Evolutionary conservation across 306 rosid species (phyloP).

Genomic region (Dryas drummondii): DNA sequence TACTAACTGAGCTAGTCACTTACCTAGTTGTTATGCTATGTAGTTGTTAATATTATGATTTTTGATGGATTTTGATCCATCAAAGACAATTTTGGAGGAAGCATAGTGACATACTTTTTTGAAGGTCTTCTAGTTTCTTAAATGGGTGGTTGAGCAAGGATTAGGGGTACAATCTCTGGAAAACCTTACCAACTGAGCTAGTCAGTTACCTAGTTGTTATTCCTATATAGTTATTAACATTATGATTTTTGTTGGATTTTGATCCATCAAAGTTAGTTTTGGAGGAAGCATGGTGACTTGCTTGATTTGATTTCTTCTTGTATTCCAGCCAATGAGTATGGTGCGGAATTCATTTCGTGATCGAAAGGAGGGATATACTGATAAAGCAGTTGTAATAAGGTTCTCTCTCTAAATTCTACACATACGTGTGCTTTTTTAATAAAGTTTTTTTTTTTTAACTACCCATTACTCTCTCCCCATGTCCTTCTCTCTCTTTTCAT

Average conservation of each 20-base stretch:
- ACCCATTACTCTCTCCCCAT: too few species aligned
- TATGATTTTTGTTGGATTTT: not conserved
- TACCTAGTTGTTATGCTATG: not conserved
- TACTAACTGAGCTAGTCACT: not conserved
- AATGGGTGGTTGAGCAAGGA: not conserved
- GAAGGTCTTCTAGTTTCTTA: not conserved
- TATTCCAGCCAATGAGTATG: conserved; percentile 75
- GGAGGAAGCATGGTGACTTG: not conserved
- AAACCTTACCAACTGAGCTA: not conserved
- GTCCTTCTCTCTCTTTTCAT: too few species aligned
- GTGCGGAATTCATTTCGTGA: conserved; percentile 79
- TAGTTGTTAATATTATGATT: not conserved
- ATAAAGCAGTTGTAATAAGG: conserved; percentile 90
- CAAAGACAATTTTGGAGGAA: not conserved
- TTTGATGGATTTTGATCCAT: not conserved
- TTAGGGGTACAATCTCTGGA: not conserved
- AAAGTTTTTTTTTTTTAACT: too few species aligned
- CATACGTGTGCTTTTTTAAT: not conserved
- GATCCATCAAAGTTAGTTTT: not conserved
- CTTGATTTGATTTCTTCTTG: not conserved
- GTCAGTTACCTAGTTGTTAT: not conserved
- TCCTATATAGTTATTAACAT: not conserved
- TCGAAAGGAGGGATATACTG: conserved; percentile 88
- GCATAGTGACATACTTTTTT: not conserved
- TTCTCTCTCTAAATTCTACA: conserved; percentile 23